Evolutionary conservation across 139 green algal genomes (phyloP).

Genomic region (Coelastrella sp.): DNA sequence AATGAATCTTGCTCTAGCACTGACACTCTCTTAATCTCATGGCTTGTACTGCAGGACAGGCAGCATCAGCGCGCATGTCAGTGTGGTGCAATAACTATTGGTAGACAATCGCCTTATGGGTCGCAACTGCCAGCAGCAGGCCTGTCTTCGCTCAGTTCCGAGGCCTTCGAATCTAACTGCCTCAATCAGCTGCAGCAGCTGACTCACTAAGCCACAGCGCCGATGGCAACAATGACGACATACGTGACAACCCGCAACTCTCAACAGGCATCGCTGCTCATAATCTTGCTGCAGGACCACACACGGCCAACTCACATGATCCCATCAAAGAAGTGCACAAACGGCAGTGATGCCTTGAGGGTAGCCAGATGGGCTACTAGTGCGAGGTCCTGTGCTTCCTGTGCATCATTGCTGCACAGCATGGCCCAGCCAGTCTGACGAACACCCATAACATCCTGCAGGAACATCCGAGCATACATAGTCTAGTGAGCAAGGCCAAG

Average conservation of each 20-base stretch:
- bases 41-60: slow-evolving; percentile 29
- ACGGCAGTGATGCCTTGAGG: slow-evolving; percentile 44
- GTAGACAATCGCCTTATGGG: no score
- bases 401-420: slow-evolving; percentile 66
- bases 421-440: slow-evolving; percentile 67
- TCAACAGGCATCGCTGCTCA: no score
- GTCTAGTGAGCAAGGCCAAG: background rate
- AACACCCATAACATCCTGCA: slow-evolving; percentile 61
- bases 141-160: no score
- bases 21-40: slow-evolving; percentile 39
- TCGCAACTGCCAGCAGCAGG: no score
- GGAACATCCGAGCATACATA: background rate
- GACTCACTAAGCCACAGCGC: no score
- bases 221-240: no score
- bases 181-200: no score
- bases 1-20: slow-evolving; percentile 24
- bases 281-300: no score
- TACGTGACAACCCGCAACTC: no score
- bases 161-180: no score
- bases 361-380: slow-evolving; percentile 67
- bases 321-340: slow-evolving; percentile 38
- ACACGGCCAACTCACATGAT: slow-evolving; percentile 2
- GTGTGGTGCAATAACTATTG: no score
- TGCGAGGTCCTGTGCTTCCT: slow-evolving; percentile 71
- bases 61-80: background rate